A percentile compares a stretch with the other conserved stretches of the same genome.
phyloP scores from a whole-genome alignment of 2,329 filamentous ascomycete species.

The Talaromyces marneffei region DNA sequence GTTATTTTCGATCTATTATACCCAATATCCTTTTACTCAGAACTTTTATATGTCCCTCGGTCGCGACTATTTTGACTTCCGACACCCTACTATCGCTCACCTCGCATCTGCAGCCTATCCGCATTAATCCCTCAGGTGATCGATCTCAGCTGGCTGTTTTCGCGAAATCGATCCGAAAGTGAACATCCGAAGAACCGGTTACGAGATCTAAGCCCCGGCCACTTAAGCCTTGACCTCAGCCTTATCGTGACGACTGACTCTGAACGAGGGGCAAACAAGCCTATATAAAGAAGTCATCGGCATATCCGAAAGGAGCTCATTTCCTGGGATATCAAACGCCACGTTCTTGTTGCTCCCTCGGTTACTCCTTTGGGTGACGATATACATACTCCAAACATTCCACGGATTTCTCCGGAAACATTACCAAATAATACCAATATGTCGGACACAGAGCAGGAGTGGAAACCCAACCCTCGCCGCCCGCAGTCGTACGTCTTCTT shows the following conservation, averaged over 20 bases:
- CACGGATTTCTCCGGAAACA: conserved; percentile 12
- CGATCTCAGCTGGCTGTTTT: conserved; percentile 12
- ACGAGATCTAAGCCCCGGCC: not conserved
- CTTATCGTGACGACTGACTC: not conserved
- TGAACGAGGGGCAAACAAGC: not conserved
- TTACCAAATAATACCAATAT: conserved; percentile 22
- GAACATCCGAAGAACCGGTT: not conserved
- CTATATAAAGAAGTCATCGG: not conserved
- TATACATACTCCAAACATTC: conserved; percentile 13
- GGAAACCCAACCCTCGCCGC: conserved; percentile 67
- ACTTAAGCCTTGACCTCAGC: conserved; percentile 2
- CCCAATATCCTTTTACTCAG: not conserved
- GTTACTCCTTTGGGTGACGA: conserved; percentile 8
- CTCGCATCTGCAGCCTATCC: not conserved
- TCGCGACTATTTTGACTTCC: not conserved
- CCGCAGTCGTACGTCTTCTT: conserved; percentile 69
- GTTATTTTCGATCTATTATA: not conserved
- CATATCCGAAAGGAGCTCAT: not conserved
- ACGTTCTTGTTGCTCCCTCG: not conserved
- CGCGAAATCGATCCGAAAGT: not conserved
- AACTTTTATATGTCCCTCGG: not conserved
- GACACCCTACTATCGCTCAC: not conserved
- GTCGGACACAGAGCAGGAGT: conserved; percentile 66
- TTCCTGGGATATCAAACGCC: not conserved
- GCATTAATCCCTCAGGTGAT: not conserved